Evolutionary conservation across 768 basidiomycete species (phyloP), one percentile per base, ranked within the genome.

Genomic region (Dentipellis fragilis): DNA sequence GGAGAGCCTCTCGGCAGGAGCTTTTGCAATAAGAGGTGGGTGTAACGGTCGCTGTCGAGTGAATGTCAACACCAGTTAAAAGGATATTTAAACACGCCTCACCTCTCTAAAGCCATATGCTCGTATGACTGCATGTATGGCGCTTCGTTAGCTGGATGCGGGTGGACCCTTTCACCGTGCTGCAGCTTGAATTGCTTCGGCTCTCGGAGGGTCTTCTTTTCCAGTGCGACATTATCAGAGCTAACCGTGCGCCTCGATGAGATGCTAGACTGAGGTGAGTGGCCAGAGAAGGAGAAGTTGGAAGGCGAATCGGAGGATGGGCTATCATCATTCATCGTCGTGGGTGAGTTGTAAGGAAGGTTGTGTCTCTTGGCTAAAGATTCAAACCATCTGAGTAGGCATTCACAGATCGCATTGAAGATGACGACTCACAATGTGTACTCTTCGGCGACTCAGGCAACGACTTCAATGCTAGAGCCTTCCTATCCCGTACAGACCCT

Each of bases 81-180:
- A 38, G 23, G 47, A 49, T 46, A 29, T 52, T 21, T 12, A 54
- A 49, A 48, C 52, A 54, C 34, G 10, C 70, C 80, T 60, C 58
- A 85, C 87, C 75, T 85, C 58, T 84, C 80, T 16, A 84, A 65
- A 10, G 75, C 65, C 8, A 78, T 69, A 22, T 75, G 71, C 52
- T 83, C 79, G 58, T 85, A 87, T 0, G 84, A 72, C 60, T 82
- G 84, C 83, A 85, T 81, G 63, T 86, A 86, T 1, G 80, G 77
- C 12, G 75, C 79, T 6, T 73, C 71, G 16, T 72, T 66, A 7
- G 58, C 63, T 2, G 73, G 63, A 58, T 80, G 81, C 2, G 83
- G 80, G 61, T 85, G 84, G 21, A 81, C 64, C 55, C 69, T 80
- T 73, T 79, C 77, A 45, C 65, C 69, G 29, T 55, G 61, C 49